Base-by-base conservation (phyloP, 768 basidiomycete genomes). In the Nidula microcarpa region DNA sequence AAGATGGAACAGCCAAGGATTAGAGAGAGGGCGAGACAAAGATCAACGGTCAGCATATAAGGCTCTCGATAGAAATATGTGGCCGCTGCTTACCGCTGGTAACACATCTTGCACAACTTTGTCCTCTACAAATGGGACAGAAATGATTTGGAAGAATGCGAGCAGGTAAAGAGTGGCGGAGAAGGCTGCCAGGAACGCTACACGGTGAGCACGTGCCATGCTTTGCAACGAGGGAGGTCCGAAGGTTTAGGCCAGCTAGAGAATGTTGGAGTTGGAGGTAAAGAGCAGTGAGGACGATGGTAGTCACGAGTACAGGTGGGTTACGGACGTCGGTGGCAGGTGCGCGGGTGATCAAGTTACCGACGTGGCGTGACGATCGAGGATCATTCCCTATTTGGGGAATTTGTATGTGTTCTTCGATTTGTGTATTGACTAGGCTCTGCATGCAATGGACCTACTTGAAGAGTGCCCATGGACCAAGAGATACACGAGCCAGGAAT, bases 201-300 rank as follows among this genome's bases (percentile, higher is more conserved):
- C 76, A 53, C 81, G 79, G 45, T 77, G 80, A 51, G 77, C 84
- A 51, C 85, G 80, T 39, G 84, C 79, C 87, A 91, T 89, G 16
- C 53, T 55, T 50, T 44, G 43, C 34, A 34, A 23, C 51, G 30
- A 48, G 52, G 45, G 43, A 51, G 44, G 51, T 47, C 39, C 16
- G 16, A 36, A 11, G 6, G 11, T 43, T 43, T 54, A 57, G 55
- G 23, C 45, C 54, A 52, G 58, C 53, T 57, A 51, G 55, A 39
- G 6, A 10, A n/a, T 49, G 45, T 30, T 53, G 30, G 52, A 33
- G 48, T 46, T 47, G 14, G 17, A 41, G n/a, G 10, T 7, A 41
- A 18, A 14, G n/a, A 41, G 23, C 23, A 23, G 23, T 23, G 51
- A 44, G 43, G 39, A 46, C 16, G 41, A 10, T 18, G 44, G 23